Base-by-base conservation (phyloP, 2,329 filamentous ascomycete species). In the Ceratocystis huliohia region DNA sequence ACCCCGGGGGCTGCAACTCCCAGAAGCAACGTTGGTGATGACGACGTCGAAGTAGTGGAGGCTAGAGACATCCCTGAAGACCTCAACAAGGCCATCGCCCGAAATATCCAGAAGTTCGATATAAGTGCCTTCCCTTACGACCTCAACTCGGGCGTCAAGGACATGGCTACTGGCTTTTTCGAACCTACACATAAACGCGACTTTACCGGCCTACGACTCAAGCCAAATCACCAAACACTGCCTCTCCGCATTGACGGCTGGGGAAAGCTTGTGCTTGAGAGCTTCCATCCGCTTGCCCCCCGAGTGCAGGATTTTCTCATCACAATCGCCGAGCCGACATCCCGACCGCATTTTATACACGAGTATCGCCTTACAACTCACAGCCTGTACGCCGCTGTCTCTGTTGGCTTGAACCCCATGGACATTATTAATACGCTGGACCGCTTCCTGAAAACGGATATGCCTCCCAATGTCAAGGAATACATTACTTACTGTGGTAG, bases 281-380 rank as follows among this genome's bases (percentile, higher is more conserved):
- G 91, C 71, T 97, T 96, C 78, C 93, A 89, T 64, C 89, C 92
- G 1, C 80, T 94, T 66, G 91, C 93, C 67, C 83, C 88, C 67
- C 88, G 92, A 72, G 93, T 91, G 0, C 91, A 96, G 74, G 91
- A 96, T 74, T 96, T 99, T 74, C 80, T 99, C 68, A 96, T 95
- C 72, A 96, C 94, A 61, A 93, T 99, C 71, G 90, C 93, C 69
- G 93, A 99, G 77, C 94, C 93, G 20, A 81, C 93, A 68, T 96
- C 92, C 45, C 86, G 93, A 68, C 93, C 94, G 67, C 88, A 86
- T 4, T 93, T 91, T 73, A 84, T 97, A 69, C 94, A 97, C 78
- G 93, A 99, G 76, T 97, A 97, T 76, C 84, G 87, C 66, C 82
- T 99, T 72, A 96, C 91, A 1, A 86, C 89, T 28, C 92, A 97